These are phyloP conservation scores for Leccinum boreale DNA, from an alignment of 768 basidiomycete genomes.

Conservation along the genomic window DNA sequence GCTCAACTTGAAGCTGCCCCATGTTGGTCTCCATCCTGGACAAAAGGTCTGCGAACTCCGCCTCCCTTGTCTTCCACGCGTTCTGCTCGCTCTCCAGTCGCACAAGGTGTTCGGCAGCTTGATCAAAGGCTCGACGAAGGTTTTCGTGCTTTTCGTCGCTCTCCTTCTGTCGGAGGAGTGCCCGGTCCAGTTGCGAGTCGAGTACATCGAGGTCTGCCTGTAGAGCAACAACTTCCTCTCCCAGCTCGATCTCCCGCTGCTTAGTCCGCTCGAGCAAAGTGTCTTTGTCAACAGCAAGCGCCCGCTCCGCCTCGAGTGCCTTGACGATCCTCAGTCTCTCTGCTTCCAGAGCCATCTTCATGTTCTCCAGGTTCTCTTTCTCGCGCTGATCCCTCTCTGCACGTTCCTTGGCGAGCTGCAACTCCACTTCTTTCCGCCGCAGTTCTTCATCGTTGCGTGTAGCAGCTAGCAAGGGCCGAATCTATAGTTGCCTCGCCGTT, in stretches of 20 bases:
- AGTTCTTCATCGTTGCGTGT: slow-evolving; percentile 92
- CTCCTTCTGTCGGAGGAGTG: slow-evolving; percentile 73
- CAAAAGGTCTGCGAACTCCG: slow-evolving; percentile 57
- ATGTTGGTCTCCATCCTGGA: slow-evolving; percentile 56
- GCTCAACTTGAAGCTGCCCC: slow-evolving; percentile 52
- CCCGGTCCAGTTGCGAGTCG: slow-evolving; percentile 82
- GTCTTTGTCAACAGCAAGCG: slow-evolving; percentile 80
- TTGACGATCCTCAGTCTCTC: slow-evolving; percentile 83
- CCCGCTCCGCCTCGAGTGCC: slow-evolving; percentile 78
- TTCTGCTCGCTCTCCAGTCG: slow-evolving; percentile 76
- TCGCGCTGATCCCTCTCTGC: slow-evolving; percentile 87
- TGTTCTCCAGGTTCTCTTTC: slow-evolving; percentile 68
- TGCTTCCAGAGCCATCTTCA: slow-evolving; percentile 79
- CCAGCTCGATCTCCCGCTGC: slow-evolving; percentile 77
- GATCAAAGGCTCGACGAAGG: slow-evolving; percentile 69
- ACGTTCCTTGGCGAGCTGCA: slow-evolving; percentile 74
- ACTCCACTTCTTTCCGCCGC: slow-evolving; percentile 80
- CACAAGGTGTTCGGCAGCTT: slow-evolving; percentile 84
- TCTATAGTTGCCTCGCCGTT: slow-evolving; percentile 39
- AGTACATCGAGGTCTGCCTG: slow-evolving; percentile 82
- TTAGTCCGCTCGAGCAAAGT: slow-evolving; percentile 78
- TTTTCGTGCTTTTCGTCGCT: slow-evolving; percentile 75
- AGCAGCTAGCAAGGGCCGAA: slow-evolving; percentile 89
- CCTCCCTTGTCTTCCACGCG: slow-evolving; percentile 62
- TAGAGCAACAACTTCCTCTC: slow-evolving; percentile 78